Conservation (phyloP, 495 filamentous ascomycete species). For the Penicillium desertorum region DNA sequence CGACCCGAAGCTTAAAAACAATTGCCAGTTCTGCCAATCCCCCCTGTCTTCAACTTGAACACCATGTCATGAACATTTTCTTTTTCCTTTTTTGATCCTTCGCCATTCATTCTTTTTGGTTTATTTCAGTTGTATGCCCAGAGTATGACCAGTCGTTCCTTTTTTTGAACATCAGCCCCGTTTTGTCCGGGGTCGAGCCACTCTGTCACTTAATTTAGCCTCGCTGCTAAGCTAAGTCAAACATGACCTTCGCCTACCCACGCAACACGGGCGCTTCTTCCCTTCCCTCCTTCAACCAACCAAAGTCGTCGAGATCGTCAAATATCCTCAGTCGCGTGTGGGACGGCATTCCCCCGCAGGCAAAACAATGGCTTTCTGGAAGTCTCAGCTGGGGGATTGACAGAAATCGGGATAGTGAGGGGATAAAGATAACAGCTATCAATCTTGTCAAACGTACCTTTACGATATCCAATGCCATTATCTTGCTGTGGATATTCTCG, state of each 20-base stretch:
- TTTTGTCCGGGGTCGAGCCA: conserved; percentile 17
- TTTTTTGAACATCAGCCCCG: conserved; percentile 18
- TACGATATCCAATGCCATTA: conserved; percentile 64
- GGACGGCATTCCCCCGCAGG: conserved; percentile 21
- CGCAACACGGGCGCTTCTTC: conserved; percentile 30
- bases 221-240: conserved; percentile 19
- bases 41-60: conserved; percentile 17
- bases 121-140: conserved; percentile 4
- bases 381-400: conserved; percentile 8
- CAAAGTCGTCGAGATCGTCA: conserved; percentile 12
- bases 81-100: neutral
- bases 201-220: conserved; percentile 6
- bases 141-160: conserved; percentile 30
- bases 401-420: conserved; percentile 12
- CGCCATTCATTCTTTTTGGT: conserved; percentile 11
- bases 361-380: conserved; percentile 30
- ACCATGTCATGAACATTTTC: conserved; percentile 12
- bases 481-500: conserved; percentile 70
- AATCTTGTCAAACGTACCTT: conserved; percentile 37
- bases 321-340: conserved; percentile 14
- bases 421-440: conserved; percentile 15
- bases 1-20: conserved; percentile 12
- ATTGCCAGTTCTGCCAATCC: neutral
- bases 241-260: conserved; percentile 45
- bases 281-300: conserved; percentile 32